Percentiles rank a stretch among this genome's conserved stretches.
These are phyloP conservation scores for Acanthamoeba castellanii DNA, from an alignment of 208 protist genomes.

Conservation along the genomic window DNA sequence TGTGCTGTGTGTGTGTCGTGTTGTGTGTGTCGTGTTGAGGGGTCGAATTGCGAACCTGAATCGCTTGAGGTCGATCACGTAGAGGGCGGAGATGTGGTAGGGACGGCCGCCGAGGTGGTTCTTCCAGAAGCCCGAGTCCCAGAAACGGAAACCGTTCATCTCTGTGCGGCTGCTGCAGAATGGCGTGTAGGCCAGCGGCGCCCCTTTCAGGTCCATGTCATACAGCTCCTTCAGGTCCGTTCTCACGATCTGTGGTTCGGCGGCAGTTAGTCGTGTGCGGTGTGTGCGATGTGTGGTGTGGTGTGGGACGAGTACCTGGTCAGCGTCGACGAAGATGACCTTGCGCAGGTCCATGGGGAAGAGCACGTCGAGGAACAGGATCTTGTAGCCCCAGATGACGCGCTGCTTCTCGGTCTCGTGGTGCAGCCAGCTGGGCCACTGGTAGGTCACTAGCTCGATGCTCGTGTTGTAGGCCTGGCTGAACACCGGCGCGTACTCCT, in stretches of 20 bases:
- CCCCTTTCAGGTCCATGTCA: constrained; percentile 96
- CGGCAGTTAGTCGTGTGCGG: no score
- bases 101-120: constrained; percentile 94
- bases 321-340: constrained; percentile 99
- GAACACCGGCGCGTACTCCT: constrained; percentile 93
- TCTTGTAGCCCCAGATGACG: constrained; percentile 99
- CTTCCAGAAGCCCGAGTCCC: constrained; percentile 96
- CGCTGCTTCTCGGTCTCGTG: constrained; percentile 98
- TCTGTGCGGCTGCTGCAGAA: constrained; percentile 96
- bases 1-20: background rate
- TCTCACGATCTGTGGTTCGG: constrained; percentile 82
- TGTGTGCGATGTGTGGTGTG: background rate
- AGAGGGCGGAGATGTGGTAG: constrained; percentile 99
- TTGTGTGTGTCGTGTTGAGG: background rate
- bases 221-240: constrained; percentile 96
- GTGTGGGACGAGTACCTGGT: constrained; percentile 93
- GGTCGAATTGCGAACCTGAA: constrained; percentile 80
- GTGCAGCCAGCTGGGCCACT: constrained; percentile 98
- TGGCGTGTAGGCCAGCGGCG: constrained; percentile 96
- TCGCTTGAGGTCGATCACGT: constrained; percentile 95
- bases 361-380: constrained; percentile 99
- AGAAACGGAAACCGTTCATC: constrained; percentile 95
- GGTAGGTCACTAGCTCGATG: constrained; percentile 97
- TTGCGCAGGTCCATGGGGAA: constrained; percentile 98
- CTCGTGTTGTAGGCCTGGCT: constrained; percentile 95